phyloP scores from a whole-genome alignment of 148 eudicot genomes.

The Rheum nobile region DNA sequence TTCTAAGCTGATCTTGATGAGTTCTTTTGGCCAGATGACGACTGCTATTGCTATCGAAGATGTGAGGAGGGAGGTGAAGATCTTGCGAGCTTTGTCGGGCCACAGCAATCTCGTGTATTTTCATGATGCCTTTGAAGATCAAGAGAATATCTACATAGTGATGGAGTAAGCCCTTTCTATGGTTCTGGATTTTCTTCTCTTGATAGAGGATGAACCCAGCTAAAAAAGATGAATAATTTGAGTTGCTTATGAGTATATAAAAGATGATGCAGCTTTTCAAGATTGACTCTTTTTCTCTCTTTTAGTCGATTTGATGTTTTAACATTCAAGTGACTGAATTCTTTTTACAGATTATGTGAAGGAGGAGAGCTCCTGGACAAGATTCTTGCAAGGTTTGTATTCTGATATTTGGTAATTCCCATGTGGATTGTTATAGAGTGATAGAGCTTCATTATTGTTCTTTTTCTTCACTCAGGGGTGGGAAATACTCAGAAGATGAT shows the following conservation, averaged over 20 bases:
- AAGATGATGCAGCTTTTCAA: not conserved
- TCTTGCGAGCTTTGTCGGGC: slow-evolving; percentile 37
- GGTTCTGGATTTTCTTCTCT: not conserved
- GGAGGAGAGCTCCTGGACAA: slow-evolving; percentile 63
- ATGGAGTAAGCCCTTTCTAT: slow-evolving; percentile 49
- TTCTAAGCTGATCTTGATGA: not conserved
- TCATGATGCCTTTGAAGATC: slow-evolving; percentile 58
- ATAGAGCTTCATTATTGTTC: not conserved
- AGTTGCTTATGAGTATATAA: not conserved
- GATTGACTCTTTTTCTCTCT: not conserved
- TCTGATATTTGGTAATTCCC: not conserved
- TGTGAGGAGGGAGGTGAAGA: slow-evolving; percentile 60
- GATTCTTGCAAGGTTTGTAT: slow-evolving; percentile 36
- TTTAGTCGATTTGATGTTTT: not conserved
- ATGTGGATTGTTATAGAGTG: not conserved
- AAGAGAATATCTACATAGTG: slow-evolving; percentile 49
- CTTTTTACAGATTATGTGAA: slow-evolving; percentile 33
- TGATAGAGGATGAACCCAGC: not conserved
- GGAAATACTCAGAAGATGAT: slow-evolving; percentile 52
- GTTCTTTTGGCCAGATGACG: slow-evolving; percentile 32
- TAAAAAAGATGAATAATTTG: not conserved
- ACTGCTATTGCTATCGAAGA: slow-evolving; percentile 63
- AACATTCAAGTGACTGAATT: not conserved
- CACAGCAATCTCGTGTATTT: slow-evolving; percentile 42
- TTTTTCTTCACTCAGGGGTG: slow-evolving; percentile 27